Percentiles rank a stretch among this genome's conserved stretches.
These are phyloP conservation scores for Chytriomyces sp. DNA, from an alignment of 192 early-diverging fungal genomes.

Conservation along the genomic window DNA sequence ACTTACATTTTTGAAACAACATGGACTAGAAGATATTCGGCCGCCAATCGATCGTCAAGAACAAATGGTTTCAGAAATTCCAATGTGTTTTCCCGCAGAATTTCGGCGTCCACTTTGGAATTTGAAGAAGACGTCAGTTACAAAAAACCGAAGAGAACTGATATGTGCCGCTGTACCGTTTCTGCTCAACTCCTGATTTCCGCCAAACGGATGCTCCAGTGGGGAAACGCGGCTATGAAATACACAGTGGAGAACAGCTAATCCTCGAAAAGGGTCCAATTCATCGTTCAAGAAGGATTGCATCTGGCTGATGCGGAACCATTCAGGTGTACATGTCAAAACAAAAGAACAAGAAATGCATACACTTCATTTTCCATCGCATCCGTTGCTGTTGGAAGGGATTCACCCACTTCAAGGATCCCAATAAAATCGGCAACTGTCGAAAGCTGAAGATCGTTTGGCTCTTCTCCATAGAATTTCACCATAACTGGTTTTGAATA, in stretches of 20 bases:
- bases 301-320: background rate
- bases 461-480: constrained; percentile 34
- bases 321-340: background rate
- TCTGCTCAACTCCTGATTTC: background rate
- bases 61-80: constrained; percentile 26
- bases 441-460: constrained; percentile 22
- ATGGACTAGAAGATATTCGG: constrained; percentile 45
- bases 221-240: constrained; percentile 12
- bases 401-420: constrained; percentile 13
- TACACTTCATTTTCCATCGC: background rate
- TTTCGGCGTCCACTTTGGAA: background rate
- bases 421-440: constrained; percentile 32
- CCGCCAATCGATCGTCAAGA: constrained; percentile 41
- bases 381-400: background rate
- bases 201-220: constrained; percentile 12
- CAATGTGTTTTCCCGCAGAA: background rate
- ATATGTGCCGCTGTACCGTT: background rate
- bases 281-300: constrained; percentile 1
- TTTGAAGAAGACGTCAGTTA: background rate
- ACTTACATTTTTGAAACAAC: constrained; percentile 47
- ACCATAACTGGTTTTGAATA: background rate
- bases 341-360: background rate
- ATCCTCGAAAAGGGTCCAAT: constrained; percentile 8
- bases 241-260: constrained; percentile 16
- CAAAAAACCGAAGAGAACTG: background rate